These are phyloP conservation scores for Salix udensis DNA, from an alignment of 345 rosid genomes.

Conservation along the genomic window DNA sequence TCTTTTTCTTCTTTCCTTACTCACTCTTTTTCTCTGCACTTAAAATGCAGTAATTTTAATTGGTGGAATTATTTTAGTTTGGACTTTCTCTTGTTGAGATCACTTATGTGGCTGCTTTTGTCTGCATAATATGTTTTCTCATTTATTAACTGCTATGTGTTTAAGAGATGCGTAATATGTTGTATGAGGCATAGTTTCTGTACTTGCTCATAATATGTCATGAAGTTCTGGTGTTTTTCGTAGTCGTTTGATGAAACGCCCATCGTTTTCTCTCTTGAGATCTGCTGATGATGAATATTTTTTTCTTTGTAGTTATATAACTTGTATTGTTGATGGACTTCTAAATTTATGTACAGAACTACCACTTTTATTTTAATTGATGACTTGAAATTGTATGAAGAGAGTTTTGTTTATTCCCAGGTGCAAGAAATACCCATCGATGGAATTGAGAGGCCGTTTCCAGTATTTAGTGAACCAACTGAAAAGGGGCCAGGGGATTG, in stretches of 20 bases:
- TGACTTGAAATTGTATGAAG: constrained; percentile 6
- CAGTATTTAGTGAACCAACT: constrained; percentile 97
- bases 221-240: not conserved
- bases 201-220: not conserved
- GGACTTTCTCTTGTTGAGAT: not conserved
- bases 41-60: not conserved
- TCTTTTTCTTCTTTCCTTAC: not conserved
- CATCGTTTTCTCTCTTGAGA: not conserved
- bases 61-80: not conserved
- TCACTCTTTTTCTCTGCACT: not conserved
- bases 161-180: not conserved
- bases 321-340: not conserved
- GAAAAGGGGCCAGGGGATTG: constrained; percentile 93
- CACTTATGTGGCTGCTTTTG: not conserved
- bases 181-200: not conserved
- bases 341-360: not conserved
- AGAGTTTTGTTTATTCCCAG: constrained; percentile 33
- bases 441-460: constrained; percentile 97
- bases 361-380: not conserved
- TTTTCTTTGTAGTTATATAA: not conserved
- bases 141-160: not conserved
- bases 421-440: constrained; percentile 98
- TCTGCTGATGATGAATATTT: not conserved
- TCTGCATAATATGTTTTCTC: not conserved
- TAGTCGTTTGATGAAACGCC: not conserved